A percentile compares a stretch with the other conserved stretches of the same genome.
Evolutionary conservation across 2,329 filamentous ascomycete species (phyloP).

Genomic region (Aspergillus sclerotialis): DNA sequence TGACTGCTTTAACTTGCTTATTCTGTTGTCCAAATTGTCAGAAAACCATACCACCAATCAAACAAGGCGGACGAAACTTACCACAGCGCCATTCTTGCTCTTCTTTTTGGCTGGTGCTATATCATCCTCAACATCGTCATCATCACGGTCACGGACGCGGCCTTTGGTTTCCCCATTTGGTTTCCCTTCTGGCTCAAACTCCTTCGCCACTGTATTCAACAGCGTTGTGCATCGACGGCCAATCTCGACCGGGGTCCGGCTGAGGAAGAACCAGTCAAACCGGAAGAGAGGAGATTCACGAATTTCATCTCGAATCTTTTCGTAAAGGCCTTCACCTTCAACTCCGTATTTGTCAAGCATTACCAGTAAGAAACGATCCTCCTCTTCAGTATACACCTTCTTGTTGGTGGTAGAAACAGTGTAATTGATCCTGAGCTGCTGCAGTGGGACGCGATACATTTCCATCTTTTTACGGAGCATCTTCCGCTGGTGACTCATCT

Average conservation of each 20-base stretch:
- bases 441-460: conserved; percentile 92
- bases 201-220: conserved; percentile 86
- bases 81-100: conserved; percentile 81
- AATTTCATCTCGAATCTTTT: conserved; percentile 95
- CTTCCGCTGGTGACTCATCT: conserved; percentile 86
- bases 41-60: neutral
- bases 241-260: conserved; percentile 86
- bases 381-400: conserved; percentile 98
- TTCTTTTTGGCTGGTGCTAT: conserved; percentile 91
- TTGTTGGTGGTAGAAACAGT: conserved; percentile 99
- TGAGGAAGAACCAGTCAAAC: conserved; percentile 99
- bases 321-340: conserved; percentile 83
- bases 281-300: conserved; percentile 90
- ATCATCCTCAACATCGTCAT: conserved; percentile 78
- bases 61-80: conserved; percentile 40
- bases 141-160: conserved; percentile 54
- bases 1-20: conserved; percentile 85
- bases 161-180: conserved; percentile 52
- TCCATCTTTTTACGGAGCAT: conserved; percentile 92
- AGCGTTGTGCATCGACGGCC: conserved; percentile 88
- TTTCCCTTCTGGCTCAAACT: conserved; percentile 64
- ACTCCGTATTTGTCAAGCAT: conserved; percentile 88
- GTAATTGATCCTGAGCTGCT: conserved; percentile 98
- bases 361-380: conserved; percentile 90
- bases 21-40: conserved; percentile 54